These are phyloP conservation scores for Chalciporus piperatoides DNA, from an alignment of 1,284 basidiomycete genomes.

Conservation along the genomic window DNA sequence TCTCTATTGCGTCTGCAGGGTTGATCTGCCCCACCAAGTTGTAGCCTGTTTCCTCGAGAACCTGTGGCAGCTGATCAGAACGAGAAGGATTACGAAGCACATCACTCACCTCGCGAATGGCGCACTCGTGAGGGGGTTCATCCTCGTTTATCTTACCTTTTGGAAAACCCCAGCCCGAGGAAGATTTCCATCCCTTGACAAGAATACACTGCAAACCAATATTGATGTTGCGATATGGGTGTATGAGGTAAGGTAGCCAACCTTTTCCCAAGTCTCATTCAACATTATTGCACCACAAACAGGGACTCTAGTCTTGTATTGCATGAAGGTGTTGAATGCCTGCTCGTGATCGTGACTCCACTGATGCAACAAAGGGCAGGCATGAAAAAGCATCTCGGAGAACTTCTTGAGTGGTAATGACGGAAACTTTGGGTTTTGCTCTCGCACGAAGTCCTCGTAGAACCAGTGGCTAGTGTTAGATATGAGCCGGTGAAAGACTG, in stretches of 20 bases:
- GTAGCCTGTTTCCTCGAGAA: slow-evolving; percentile 92
- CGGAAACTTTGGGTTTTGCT: slow-evolving; percentile 84
- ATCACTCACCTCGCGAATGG: slow-evolving; percentile 77
- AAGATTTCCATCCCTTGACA: slow-evolving; percentile 97
- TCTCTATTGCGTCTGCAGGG: slow-evolving; percentile 73
- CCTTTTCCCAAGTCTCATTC: slow-evolving; percentile 90
- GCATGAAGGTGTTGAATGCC: slow-evolving; percentile 82
- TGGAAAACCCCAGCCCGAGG: slow-evolving; percentile 97
- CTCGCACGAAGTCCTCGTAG: slow-evolving; percentile 98
- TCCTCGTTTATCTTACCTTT: slow-evolving; percentile 98
- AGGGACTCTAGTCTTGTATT: slow-evolving; percentile 96
- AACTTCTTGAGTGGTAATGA: slow-evolving; percentile 90
- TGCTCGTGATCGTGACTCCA: slow-evolving; percentile 79
- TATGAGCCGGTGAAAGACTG: slow-evolving; percentile 8
- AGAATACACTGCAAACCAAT: slow-evolving; percentile 66
- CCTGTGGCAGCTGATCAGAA: slow-evolving; percentile 44
- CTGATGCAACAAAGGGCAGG: slow-evolving; percentile 76
- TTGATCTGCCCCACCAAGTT: slow-evolving; percentile 73
- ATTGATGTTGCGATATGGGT: slow-evolving; percentile 10
- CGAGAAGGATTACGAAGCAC: slow-evolving; percentile 1
- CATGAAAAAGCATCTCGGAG: slow-evolving; percentile 87
- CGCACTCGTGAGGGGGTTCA: slow-evolving; percentile 81
- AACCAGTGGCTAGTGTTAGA: slow-evolving; percentile 85
- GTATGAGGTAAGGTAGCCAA: slow-evolving; percentile 30
- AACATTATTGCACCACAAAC: slow-evolving; percentile 99